Evolutionary conservation across 1,139 yeast genomes (phyloP), one percentile per base, ranked within the genome.

Genomic region (Yamadazyma mexicana): DNA sequence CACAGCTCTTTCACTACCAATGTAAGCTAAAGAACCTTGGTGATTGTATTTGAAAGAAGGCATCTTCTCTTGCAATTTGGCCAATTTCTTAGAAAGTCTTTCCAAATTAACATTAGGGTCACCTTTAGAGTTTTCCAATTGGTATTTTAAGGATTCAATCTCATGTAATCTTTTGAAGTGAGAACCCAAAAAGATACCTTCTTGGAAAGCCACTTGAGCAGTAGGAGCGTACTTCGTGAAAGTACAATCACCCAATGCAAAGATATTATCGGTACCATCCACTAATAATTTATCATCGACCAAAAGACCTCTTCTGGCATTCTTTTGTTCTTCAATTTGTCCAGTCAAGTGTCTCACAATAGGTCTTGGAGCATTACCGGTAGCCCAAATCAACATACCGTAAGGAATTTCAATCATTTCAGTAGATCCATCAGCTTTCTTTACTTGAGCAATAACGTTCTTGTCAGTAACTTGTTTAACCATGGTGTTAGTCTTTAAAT

Each of bases 171-270:
- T 79, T 64, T 77, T 77, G 64, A 91, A 84, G 49, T 80, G 77
- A 29, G 73, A 71, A 37, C 92, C 94, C 52, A 91, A 78, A 66
- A 80, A 91, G 47, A 75, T 74, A 58, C 96, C 97, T 67, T 89
- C 92, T 72, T 91, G 97, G 70, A 88, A 83, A 34, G 98, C 98
- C 44, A 89, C 97, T 74, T 91, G 97, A 35, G 96, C 98, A 42
- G 97, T 91, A 50, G 98, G 97, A 37, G 96, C 95, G 50, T 77
- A 81, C 62, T 89, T 89, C 51, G 94, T 86, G 65, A 83, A 79
- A 34, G 96, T 86, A 73, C 97, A 89, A 70, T 91, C 98, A 59
- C 98, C 98, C 47, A 91, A 68, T 35, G 95, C 97, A 67, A 75
- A 91, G 52, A 91, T 81, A 51, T 87, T 87, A 53, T 78, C 77